phyloP scores from a whole-genome alignment of 306 rosid species.

The Cucumis sativus region Cucumber_9930_V3 NC_026655.2:3531501-3532000 shows the following conservation, averaged over 20 bases:
- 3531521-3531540: neutral
- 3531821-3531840: conserved; percentile 5
- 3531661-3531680: neutral
- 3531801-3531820: neutral
- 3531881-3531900: conserved; percentile 4
- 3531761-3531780: neutral
- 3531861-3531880: conserved; percentile 4
- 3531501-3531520: neutral
- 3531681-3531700: neutral
- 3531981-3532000: neutral
- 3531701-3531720: conserved; percentile 1
- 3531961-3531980: neutral
- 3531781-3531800: conserved; percentile 2
- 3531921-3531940: conserved; percentile 1
- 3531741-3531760: conserved; percentile 4
- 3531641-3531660: neutral
- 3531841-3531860: neutral
- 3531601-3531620: neutral
- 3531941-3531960: neutral
- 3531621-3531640: neutral
- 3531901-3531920: neutral
- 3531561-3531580: neutral
- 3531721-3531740: neutral
- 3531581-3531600: neutral
- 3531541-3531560: neutral